Evolutionary conservation across 2,329 filamentous ascomycete genomes (phyloP).

Genomic region (Neonectria hederae): DNA sequence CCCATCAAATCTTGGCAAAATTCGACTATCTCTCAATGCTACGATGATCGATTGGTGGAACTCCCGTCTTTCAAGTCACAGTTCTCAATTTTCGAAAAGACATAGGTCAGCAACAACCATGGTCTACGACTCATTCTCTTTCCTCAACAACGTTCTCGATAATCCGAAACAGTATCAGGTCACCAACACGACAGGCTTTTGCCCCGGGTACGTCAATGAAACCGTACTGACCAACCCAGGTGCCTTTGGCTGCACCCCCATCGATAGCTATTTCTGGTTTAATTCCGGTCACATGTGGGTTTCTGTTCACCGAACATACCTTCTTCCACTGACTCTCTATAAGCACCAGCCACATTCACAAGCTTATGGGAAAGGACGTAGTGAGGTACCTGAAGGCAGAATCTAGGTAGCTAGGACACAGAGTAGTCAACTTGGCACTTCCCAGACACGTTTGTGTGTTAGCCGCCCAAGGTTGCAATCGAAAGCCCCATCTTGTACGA

Average conservation of each 20-base stretch:
- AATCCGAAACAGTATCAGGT: constrained; percentile 5
- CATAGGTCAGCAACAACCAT: constrained; percentile 8
- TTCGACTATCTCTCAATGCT: not conserved
- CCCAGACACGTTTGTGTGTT: no score
- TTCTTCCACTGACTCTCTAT: not conserved
- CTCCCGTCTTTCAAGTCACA: not conserved
- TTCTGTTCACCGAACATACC: no score
- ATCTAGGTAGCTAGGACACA: not conserved
- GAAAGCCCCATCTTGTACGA: no score
- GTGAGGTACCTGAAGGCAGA: not conserved
- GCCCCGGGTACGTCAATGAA: constrained; percentile 4
- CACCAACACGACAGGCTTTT: constrained; percentile 16
- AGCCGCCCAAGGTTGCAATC: no score
- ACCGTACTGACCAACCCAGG: constrained; percentile 2
- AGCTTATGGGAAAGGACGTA: constrained; percentile 14
- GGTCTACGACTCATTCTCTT: constrained; percentile 18
- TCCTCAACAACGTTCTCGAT: constrained; percentile 13
- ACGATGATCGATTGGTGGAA: constrained; percentile 21
- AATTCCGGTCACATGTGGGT: constrained; percentile 22
- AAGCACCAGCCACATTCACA: constrained; percentile 13
- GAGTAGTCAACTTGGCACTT: not conserved
- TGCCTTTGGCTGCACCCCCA: not conserved
- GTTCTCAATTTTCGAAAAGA: not conserved
- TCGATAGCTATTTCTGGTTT: constrained; percentile 20
- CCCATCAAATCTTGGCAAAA: not conserved